A percentile compares a stretch with the other conserved stretches of the same genome.
phyloP scores from a whole-genome alignment of 2,329 filamentous ascomycete species.

The Penicillium sp. region DNA sequence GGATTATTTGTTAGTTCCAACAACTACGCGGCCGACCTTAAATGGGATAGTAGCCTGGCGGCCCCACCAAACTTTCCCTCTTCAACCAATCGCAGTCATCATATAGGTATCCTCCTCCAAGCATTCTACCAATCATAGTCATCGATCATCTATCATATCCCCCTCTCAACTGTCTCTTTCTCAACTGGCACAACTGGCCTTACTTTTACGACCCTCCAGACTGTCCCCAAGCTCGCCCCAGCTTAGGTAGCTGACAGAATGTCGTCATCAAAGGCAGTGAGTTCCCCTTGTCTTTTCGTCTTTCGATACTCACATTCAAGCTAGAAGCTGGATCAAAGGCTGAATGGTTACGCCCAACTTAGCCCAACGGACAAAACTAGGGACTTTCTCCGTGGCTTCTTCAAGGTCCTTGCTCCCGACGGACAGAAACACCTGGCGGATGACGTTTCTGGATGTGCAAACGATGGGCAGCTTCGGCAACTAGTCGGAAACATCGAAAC shows the following conservation, averaged over 20 bases:
- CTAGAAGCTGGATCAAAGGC: slow-evolving; percentile 10
- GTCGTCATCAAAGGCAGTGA: slow-evolving; percentile 6
- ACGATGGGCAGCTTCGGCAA: slow-evolving; percentile 12
- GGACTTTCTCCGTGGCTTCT: slow-evolving; percentile 11
- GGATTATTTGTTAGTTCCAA: no score
- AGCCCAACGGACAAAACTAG: slow-evolving; percentile 7
- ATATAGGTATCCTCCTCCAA: background rate
- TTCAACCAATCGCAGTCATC: slow-evolving; percentile 6
- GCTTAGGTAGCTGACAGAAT: slow-evolving; percentile 5
- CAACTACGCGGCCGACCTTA: no score
- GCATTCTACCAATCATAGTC: slow-evolving; percentile 3
- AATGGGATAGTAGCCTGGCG: no score
- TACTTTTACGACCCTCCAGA: slow-evolving; percentile 5
- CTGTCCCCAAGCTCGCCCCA: slow-evolving; percentile 4
- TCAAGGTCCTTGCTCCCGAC: slow-evolving; percentile 9
- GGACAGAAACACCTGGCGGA: slow-evolving; percentile 14
- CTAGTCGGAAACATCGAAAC: slow-evolving; percentile 14
- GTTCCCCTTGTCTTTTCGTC: slow-evolving; percentile 3
- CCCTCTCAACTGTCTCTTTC: slow-evolving; percentile 4
- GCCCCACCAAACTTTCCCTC: slow-evolving; percentile 3
- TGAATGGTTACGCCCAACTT: slow-evolving; percentile 7
- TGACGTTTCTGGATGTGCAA: slow-evolving; percentile 12
- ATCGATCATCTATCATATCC: slow-evolving; percentile 4
- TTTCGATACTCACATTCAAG: slow-evolving; percentile 7
- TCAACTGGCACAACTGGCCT: slow-evolving; percentile 1